Conservation (phyloP, 2,329 filamentous ascomycete species). For the Ustulina deusta region DNA sequence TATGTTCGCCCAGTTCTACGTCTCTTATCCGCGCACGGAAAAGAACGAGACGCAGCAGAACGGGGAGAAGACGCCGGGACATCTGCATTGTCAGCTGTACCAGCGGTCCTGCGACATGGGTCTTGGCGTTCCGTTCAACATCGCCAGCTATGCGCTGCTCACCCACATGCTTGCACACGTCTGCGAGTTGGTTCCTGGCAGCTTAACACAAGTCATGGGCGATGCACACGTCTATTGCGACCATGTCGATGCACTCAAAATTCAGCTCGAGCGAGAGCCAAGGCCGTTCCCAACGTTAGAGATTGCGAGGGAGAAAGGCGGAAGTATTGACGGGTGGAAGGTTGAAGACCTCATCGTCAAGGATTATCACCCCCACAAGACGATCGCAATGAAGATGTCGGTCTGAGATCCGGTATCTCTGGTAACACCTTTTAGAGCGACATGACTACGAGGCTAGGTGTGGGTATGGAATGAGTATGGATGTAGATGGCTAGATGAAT, state of each 20-base stretch:
- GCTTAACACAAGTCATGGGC: conserved; percentile 94
- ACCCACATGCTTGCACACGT: conserved; percentile 96
- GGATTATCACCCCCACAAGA: conserved; percentile 91
- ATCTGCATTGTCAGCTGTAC: conserved; percentile 89
- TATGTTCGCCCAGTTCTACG: conserved; percentile 88
- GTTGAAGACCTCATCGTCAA: conserved; percentile 87
- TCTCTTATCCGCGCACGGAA: conserved; percentile 66
- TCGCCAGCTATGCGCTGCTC: conserved; percentile 91
- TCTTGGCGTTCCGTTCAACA: conserved; percentile 96
- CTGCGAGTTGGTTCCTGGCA: conserved; percentile 85
- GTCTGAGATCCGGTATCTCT: conserved; percentile 63
- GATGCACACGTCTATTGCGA: conserved; percentile 97
- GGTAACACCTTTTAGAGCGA: background rate
- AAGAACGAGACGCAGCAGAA: conserved; percentile 48
- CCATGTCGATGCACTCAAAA: conserved; percentile 86
- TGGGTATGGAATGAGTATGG: conserved; percentile 4
- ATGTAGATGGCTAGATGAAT: conserved; percentile 10
- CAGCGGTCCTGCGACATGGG: conserved; percentile 98
- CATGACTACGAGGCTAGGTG: background rate
- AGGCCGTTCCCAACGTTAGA: conserved; percentile 82
- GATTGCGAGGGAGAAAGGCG: conserved; percentile 75
- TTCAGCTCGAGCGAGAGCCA: conserved; percentile 84
- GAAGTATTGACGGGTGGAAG: conserved; percentile 90
- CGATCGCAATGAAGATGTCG: conserved; percentile 98
- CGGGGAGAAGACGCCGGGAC: conserved; percentile 65